Base-by-base conservation (phyloP, 495 filamentous ascomycete genomes). In the Talaromyces wortmannii region DNA sequence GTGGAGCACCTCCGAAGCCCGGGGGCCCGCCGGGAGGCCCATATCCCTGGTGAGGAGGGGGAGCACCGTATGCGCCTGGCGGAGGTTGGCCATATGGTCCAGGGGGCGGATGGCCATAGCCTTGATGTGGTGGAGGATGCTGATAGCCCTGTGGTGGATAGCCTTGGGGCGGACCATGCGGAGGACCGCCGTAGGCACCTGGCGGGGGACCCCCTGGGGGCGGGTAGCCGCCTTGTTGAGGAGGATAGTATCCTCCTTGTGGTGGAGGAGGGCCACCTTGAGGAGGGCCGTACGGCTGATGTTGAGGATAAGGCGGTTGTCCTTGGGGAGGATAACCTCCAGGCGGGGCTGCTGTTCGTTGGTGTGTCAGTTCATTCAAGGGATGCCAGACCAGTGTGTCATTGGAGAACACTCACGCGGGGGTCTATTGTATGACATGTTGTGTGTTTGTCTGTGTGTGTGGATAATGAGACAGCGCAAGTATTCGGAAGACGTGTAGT, bases 61-160 rank as follows among this genome's bases (percentile, higher is more conserved):
- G 74, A 48, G 70, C 70, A 43, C 76, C 75, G 53, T 66, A 62
- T 52, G 60, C 50, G 50, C 58, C 55, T 74, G 74, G 61, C 45
- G 68, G 67, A 18, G 72, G 64, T 31, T 64, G 65, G 31, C 76
- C 74, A 31, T 72, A 73, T n/a, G 63, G 63, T n/a, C 69, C 73
- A 53, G 71, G 69, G 32, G 74, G 61, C 16, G 57, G 61, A 30
- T 64, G 58, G 48, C 57, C 61, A 50, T 66, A 65, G n/a, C 40
- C 51, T 48, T 50, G 56, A 10, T 59, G 62, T 23, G 61, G 63
- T 52, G 60, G 63, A 17, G 63, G 64, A 43, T 23, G 23, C 23
- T 23, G 23, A 23, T 57, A 57, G 43, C 49, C 48, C 50, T 57
- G 60, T 48, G 49, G 53, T 31, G 53, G 60, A 46, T 61, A 59